Evolutionary conservation across 1,139 yeast genomes (phyloP).

Genomic region (Blastobotrys serpentis): DNA sequence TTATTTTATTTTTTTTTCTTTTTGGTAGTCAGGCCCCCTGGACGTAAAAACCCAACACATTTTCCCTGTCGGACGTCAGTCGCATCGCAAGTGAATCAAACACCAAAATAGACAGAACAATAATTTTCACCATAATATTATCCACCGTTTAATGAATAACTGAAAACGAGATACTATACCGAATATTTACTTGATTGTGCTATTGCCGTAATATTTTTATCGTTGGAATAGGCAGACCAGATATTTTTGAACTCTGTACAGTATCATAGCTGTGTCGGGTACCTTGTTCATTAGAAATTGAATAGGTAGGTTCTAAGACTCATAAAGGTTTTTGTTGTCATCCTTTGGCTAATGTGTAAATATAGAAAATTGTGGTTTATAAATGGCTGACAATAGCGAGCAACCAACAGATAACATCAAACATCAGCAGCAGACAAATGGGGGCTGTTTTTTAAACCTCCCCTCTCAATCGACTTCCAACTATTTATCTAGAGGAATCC

Average conservation of each 20-base stretch:
- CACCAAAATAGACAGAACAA: not conserved
- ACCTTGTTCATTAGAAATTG: too few relatives aligned
- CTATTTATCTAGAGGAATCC: conserved; percentile 1
- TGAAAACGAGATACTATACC: too few relatives aligned
- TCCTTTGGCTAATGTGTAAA: too few relatives aligned
- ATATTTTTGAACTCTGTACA: too few relatives aligned
- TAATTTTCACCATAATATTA: not conserved
- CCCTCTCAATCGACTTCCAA: not conserved
- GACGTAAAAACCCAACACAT: not conserved
- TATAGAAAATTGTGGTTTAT: too few relatives aligned
- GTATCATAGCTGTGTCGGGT: too few relatives aligned
- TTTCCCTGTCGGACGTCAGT: not conserved
- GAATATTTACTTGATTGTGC: not conserved
- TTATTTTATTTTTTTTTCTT: conserved; percentile 1
- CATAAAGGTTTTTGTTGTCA: not conserved
- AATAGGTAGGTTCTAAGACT: not conserved
- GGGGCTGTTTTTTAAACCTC: not conserved
- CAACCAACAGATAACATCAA: not conserved
- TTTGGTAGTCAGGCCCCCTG: not conserved
- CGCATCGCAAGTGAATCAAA: conserved; percentile 5
- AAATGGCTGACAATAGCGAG: not conserved
- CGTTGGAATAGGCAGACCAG: not conserved
- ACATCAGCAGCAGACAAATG: not conserved
- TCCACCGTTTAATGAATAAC: too few relatives aligned
- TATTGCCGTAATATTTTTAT: not conserved